These are phyloP conservation scores for Boletus smithii DNA, from an alignment of 1,284 basidiomycete species.

Conservation along the genomic window DNA sequence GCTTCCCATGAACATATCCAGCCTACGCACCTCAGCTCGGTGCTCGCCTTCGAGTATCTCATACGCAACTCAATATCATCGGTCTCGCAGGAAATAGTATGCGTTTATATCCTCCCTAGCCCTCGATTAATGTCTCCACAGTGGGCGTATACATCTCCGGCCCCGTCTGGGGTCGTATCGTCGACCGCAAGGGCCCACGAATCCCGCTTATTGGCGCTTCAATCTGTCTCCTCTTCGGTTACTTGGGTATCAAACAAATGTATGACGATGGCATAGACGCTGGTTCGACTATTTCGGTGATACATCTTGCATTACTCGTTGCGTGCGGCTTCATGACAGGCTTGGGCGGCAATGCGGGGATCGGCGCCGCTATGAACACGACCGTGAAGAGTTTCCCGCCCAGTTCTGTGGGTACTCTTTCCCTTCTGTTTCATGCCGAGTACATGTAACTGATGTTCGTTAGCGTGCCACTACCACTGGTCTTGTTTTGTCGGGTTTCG, in stretches of 20 bases:
- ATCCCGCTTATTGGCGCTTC: conserved; percentile 49
- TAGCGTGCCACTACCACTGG: conserved; percentile 71
- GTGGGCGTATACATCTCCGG: conserved; percentile 59
- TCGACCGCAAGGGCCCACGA: conserved; percentile 61
- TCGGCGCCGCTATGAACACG: conserved; percentile 55
- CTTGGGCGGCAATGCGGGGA: conserved; percentile 57
- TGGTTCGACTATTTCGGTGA: conserved; percentile 16
- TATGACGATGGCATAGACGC: conserved; percentile 48
- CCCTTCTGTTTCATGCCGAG: background rate
- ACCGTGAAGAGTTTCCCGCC: conserved; percentile 67
- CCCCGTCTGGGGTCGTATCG: conserved; percentile 66
- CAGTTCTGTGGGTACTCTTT: conserved; percentile 37
- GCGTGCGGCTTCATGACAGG: conserved; percentile 58
- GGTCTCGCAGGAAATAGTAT: conserved; percentile 65
- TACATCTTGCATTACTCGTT: conserved; percentile 42
- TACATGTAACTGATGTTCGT: background rate
- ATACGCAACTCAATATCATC: conserved; percentile 74
- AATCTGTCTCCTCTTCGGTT: conserved; percentile 56
- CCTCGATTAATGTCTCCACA: conserved; percentile 26
- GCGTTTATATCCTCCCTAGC: conserved; percentile 7
- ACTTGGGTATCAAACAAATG: conserved; percentile 61
- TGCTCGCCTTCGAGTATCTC: conserved; percentile 61
- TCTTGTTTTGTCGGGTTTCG: conserved; percentile 78
- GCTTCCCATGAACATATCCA: conserved; percentile 25
- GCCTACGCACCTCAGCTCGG: conserved; percentile 82